phyloP scores from a whole-genome alignment of 176 grass and related monocot genomes.

The Typha latifolia region DNA sequence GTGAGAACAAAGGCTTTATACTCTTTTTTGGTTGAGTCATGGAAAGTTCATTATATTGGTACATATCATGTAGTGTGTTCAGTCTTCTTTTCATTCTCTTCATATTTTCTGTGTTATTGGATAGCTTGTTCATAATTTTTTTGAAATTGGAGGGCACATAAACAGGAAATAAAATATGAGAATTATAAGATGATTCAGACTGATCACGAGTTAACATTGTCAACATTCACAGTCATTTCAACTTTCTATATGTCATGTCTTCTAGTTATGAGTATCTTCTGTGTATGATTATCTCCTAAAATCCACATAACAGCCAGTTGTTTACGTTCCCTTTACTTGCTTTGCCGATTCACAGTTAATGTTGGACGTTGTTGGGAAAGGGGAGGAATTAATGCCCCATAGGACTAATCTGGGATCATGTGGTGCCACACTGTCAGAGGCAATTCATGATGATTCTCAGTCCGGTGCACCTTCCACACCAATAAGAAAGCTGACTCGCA shows the following conservation, averaged over 20 bases:
- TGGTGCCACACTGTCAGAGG: background rate
- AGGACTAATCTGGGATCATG: background rate
- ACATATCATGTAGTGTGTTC: too few species aligned
- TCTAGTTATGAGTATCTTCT: background rate
- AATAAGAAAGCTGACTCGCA: conserved; percentile 16
- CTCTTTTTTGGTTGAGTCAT: background rate
- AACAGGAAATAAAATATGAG: too few species aligned
- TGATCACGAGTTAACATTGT: too few species aligned
- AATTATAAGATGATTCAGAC: too few species aligned
- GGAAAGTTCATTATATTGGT: background rate
- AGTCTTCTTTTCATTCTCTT: too few species aligned
- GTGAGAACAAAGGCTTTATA: too few species aligned
- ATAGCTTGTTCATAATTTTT: too few species aligned
- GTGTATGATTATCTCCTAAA: too few species aligned
- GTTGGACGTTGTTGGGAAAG: conserved; percentile 14
- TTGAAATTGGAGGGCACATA: too few species aligned
- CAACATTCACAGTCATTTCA: too few species aligned
- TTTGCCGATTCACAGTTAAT: conserved; percentile 23
- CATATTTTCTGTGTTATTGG: too few species aligned
- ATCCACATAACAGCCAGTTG: background rate
- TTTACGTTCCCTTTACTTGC: background rate
- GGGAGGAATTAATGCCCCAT: conserved; percentile 34
- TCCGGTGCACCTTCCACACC: conserved; percentile 13
- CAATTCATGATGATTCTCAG: conserved; percentile 1
- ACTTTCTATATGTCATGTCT: background rate